Conservation (phyloP, 768 basidiomycete genomes). For the Kwoniella mangroviensis region DNA sequence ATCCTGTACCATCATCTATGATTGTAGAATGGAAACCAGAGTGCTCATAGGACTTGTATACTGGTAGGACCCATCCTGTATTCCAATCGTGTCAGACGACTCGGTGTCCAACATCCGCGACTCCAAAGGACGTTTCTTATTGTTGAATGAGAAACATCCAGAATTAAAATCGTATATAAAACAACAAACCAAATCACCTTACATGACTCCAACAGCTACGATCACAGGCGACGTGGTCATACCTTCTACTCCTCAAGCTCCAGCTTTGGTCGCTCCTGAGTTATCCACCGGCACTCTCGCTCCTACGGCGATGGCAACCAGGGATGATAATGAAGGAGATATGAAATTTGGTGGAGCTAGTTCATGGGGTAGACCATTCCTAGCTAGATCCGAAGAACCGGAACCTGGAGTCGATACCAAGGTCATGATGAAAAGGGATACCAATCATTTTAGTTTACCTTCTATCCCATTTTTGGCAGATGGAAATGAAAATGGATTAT, state of each 20-base stretch:
- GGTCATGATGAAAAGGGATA: not conserved
- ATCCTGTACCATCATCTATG: too few relatives aligned
- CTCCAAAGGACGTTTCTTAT: constrained; percentile 18
- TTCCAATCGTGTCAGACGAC: constrained; percentile 13
- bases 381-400: not conserved
- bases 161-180: constrained; percentile 7
- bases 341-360: not conserved
- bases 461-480: not conserved
- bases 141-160: constrained; percentile 26
- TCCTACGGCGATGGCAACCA: not conserved
- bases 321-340: not conserved
- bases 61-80: constrained; percentile 18
- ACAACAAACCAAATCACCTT: constrained; percentile 7
- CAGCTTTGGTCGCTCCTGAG: constrained; percentile 7
- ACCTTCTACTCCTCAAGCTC: not conserved
- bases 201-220: not conserved
- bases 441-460: constrained; percentile 8
- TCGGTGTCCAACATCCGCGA: constrained; percentile 10
- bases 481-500: not conserved
- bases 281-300: not conserved
- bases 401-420: too few relatives aligned
- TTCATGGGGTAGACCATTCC: not conserved
- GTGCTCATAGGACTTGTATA: too few relatives aligned
- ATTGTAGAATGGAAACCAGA: too few relatives aligned
- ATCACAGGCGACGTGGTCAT: not conserved